These are phyloP conservation scores for Hanseniaspora hatyaiensis DNA, from an alignment of 805 yeast species.

Conservation along the genomic window DNA sequence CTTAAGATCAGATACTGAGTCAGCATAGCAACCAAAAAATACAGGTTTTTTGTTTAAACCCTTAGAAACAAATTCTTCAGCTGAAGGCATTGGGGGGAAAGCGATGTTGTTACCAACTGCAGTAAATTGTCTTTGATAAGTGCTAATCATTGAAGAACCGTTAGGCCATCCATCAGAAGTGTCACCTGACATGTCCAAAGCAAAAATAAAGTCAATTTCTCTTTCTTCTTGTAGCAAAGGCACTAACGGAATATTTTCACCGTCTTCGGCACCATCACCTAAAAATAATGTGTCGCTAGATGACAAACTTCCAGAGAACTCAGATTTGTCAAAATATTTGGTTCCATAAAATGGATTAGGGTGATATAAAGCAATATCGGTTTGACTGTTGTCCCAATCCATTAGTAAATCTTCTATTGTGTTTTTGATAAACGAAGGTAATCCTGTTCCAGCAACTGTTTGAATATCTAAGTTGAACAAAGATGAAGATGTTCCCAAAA, in stretches of 20 bases:
- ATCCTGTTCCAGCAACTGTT: slow-evolving; percentile 42
- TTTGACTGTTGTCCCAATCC: slow-evolving; percentile 32
- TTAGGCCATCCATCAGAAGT: slow-evolving; percentile 52
- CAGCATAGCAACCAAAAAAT: slow-evolving; percentile 72
- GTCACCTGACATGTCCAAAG: slow-evolving; percentile 60
- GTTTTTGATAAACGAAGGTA: slow-evolving; percentile 36
- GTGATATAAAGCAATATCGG: slow-evolving; percentile 52
- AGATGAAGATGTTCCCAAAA: slow-evolving; percentile 73
- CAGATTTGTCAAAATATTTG: slow-evolving; percentile 27
- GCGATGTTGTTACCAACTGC: slow-evolving; percentile 44
- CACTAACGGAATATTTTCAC: slow-evolving; percentile 48
- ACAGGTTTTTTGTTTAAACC: slow-evolving; percentile 61
- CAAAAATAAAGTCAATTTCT: slow-evolving; percentile 49
- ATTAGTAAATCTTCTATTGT: slow-evolving; percentile 38
- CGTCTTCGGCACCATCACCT: slow-evolving; percentile 66
- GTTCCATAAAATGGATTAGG: slow-evolving; percentile 61
- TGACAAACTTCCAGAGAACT: slow-evolving; percentile 31
- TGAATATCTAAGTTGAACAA: slow-evolving; percentile 45
- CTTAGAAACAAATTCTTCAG: slow-evolving; percentile 42
- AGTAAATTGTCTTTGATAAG: slow-evolving; percentile 48
- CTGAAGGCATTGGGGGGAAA: slow-evolving; percentile 74
- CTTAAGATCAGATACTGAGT: slow-evolving; percentile 44
- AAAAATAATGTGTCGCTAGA: slow-evolving; percentile 37
- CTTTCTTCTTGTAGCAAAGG: slow-evolving; percentile 53
- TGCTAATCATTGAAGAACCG: slow-evolving; percentile 47